Percentiles rank a stretch among this genome's conserved stretches.
phyloP scores from a whole-genome alignment of 176 grass and related monocot genomes.

The Bonia amplexicaulis region DNA sequence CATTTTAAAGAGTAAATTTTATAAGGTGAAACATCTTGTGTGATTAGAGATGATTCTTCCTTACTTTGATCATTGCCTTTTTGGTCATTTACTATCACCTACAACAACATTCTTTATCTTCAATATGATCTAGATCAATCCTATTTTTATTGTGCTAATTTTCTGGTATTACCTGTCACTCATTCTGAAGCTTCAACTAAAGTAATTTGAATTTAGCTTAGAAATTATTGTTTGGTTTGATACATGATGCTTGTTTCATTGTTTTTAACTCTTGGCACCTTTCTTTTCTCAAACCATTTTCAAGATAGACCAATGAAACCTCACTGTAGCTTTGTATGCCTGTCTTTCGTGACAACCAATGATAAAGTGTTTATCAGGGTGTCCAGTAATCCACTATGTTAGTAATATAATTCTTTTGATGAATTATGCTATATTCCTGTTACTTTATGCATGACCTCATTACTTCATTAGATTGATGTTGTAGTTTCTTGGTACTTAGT shows the following conservation, averaged over 20 bases:
- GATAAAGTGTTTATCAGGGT: background rate
- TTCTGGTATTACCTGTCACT: background rate
- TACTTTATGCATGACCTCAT: background rate
- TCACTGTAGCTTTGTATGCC: conserved; percentile 4
- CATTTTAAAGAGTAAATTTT: conserved; percentile 98
- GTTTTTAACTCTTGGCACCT: conserved; percentile 4
- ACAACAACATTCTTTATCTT: background rate
- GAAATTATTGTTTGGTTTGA: background rate
- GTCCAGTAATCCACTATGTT: background rate
- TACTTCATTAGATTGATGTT: background rate
- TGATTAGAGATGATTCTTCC: background rate
- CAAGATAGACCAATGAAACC: background rate
- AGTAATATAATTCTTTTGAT: background rate
- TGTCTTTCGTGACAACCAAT: background rate
- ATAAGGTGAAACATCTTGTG: conserved; percentile 51
- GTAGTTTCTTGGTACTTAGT: background rate
- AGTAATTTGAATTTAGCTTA: background rate
- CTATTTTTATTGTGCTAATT: background rate
- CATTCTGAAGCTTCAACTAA: background rate
- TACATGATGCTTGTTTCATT: background rate
- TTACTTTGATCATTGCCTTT: background rate
- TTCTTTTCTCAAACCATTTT: conserved; percentile 7
- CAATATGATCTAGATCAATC: background rate
- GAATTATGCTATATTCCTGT: background rate
- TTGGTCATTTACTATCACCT: background rate